Evolutionary conservation across 176 grass and related monocot species (phyloP).

Genomic region (Eremochloa ophiuroides): DNA sequence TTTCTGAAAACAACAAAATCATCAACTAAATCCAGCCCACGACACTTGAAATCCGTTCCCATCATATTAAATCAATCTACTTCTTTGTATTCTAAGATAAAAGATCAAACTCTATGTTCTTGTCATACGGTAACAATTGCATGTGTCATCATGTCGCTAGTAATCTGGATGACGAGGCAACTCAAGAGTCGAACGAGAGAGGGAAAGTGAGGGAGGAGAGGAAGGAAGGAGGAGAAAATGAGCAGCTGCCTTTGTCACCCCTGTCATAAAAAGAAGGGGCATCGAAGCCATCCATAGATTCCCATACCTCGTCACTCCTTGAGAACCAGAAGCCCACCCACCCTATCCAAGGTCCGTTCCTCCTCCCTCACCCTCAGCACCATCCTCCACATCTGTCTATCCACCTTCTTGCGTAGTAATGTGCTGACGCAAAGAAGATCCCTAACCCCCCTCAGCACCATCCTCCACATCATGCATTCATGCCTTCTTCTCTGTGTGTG

Average conservation of each 20-base stretch:
- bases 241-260: conserved; percentile 21
- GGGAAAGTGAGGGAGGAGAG: not conserved
- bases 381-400: not conserved
- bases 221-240: not conserved
- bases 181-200: not conserved
- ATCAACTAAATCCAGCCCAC: not conserved
- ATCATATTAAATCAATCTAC: too few species aligned
- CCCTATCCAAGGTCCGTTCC: not conserved
- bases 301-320: not conserved
- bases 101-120: too few species aligned
- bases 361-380: not conserved
- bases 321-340: conserved; percentile 11
- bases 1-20: too few species aligned
- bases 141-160: conserved; percentile 15
- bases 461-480: too few species aligned
- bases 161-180: not conserved
- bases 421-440: not conserved
- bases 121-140: too few species aligned
- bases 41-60: too few species aligned
- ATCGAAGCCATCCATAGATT: not conserved
- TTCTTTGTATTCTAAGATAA: too few species aligned
- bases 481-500: too few species aligned
- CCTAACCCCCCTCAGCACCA: not conserved
- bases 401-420: too few species aligned
- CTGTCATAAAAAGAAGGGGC: conserved; percentile 6